phyloP scores from a whole-genome alignment of 306 rosid species.

The Vicia sativa region DNA sequence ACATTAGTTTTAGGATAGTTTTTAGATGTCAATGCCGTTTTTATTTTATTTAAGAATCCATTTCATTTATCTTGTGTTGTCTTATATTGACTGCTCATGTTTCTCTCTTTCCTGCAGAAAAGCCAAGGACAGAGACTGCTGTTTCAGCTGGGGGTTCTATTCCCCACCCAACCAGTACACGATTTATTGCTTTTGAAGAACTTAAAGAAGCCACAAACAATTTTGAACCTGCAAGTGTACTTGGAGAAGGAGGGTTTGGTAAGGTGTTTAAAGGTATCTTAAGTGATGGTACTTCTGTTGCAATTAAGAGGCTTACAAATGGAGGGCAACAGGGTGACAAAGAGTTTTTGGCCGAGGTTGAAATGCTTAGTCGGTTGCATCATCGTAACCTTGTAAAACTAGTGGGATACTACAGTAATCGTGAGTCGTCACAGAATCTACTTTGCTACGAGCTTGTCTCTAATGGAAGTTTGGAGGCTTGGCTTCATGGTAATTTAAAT shows the following conservation, averaged over 20 bases:
- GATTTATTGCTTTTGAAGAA: slow-evolving; percentile 91
- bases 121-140: slow-evolving; percentile 54
- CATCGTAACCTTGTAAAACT: slow-evolving; percentile 97
- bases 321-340: slow-evolving; percentile 99
- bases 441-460: slow-evolving; percentile 98
- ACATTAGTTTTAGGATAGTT: neutral
- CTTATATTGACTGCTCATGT: slow-evolving; percentile 21
- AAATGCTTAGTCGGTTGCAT: slow-evolving; percentile 98
- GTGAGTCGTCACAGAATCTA: slow-evolving; percentile 87
- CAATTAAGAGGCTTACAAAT: slow-evolving; percentile 88
- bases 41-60: neutral
- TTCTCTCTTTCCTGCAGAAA: slow-evolving; percentile 55
- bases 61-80: slow-evolving; percentile 24
- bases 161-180: slow-evolving; percentile 93
- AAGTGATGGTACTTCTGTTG: slow-evolving; percentile 93
- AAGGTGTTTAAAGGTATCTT: slow-evolving; percentile 90
- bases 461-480: slow-evolving; percentile 97
- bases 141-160: slow-evolving; percentile 65
- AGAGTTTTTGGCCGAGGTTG: slow-evolving; percentile 94
- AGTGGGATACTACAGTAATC: slow-evolving; percentile 86
- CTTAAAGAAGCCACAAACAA: slow-evolving; percentile 96
- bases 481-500: slow-evolving; percentile 88
- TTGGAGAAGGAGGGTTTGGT: slow-evolving; percentile 99
- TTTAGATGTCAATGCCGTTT: neutral
- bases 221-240: slow-evolving; percentile 77